Conservation (phyloP, 2,329 filamentous ascomycete genomes). For the Trichoderma polysporum region DNA sequence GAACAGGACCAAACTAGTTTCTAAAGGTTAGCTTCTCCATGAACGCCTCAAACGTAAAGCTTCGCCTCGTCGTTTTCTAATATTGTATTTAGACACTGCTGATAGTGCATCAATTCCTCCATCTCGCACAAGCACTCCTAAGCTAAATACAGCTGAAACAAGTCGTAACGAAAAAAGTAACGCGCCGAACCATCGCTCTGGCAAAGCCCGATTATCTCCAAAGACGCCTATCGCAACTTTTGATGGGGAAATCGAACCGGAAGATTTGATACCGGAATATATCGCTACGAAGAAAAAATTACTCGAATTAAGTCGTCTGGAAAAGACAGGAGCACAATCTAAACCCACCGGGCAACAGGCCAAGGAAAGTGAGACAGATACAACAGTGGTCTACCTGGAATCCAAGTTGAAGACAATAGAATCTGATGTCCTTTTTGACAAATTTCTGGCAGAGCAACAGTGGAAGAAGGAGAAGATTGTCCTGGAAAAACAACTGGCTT, state of each 20-base stretch:
- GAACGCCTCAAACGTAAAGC: neutral
- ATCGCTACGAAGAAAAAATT: conserved; percentile 69
- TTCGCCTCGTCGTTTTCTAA: neutral
- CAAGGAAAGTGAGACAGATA: conserved; percentile 32
- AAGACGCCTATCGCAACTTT: conserved; percentile 45
- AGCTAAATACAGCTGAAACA: conserved; percentile 32
- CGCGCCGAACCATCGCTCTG: conserved; percentile 27
- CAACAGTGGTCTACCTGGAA: conserved; percentile 63
- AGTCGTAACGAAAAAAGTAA: conserved; percentile 38
- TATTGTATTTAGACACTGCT: conserved; percentile 43
- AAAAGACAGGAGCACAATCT: conserved; percentile 22
- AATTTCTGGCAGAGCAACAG: conserved; percentile 59
- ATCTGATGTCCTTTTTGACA: conserved; percentile 74
- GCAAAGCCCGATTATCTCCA: conserved; percentile 29
- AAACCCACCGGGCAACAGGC: conserved; percentile 23
- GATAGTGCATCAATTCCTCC: conserved; percentile 47
- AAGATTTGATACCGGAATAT: conserved; percentile 73
- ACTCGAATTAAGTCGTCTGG: conserved; percentile 49
- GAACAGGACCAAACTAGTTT: conserved; percentile 34
- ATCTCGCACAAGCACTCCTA: conserved; percentile 52
- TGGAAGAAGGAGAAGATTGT: conserved; percentile 62
- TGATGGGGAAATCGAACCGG: conserved; percentile 71
- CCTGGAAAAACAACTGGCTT: conserved; percentile 61
- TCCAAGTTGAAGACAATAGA: conserved; percentile 76
- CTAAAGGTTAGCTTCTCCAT: conserved; percentile 37